Percentiles rank a stretch among this genome's conserved stretches.
These are phyloP conservation scores for Candida glucosophila DNA, from an alignment of 1,139 yeast genomes.

Conservation along the genomic window DNA sequence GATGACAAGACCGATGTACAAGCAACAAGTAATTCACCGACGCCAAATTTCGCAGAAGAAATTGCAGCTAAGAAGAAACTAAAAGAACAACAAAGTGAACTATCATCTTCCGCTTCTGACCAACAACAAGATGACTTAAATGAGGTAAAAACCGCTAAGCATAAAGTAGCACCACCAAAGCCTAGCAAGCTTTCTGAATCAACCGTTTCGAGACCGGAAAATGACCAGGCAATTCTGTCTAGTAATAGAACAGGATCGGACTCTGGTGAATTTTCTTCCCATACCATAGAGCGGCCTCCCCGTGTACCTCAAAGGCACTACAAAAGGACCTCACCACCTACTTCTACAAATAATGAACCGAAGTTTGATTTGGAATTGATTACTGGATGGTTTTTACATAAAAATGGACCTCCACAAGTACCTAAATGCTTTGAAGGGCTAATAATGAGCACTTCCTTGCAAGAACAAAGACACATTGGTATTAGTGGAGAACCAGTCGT, in stretches of 20 bases:
- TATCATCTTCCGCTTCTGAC: conserved; percentile 1
- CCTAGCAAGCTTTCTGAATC: not conserved
- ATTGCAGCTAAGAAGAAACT: too few relatives aligned
- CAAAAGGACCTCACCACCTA: conserved; percentile 10
- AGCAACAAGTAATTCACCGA: too few relatives aligned
- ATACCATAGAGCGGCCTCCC: conserved; percentile 20
- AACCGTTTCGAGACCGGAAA: too few relatives aligned
- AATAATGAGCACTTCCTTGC: conserved; percentile 24
- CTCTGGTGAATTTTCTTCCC: not conserved
- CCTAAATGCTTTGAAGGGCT: conserved; percentile 32
- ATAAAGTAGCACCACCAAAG: not conserved
- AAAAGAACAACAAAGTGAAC: too few relatives aligned
- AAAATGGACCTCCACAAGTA: conserved; percentile 12
- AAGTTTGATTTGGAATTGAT: conserved; percentile 31
- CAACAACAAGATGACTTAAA: too few relatives aligned
- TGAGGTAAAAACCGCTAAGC: too few relatives aligned
- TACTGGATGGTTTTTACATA: conserved; percentile 38
- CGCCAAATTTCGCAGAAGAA: too few relatives aligned
- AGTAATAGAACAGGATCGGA: not conserved
- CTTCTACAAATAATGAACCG: conserved; percentile 17
- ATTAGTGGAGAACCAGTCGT: too few relatives aligned
- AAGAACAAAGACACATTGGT: conserved; percentile 9
- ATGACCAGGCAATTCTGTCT: too few relatives aligned
- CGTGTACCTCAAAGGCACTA: conserved; percentile 31
- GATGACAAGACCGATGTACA: too few relatives aligned